These are phyloP conservation scores for Exserohilum rostratum DNA, from an alignment of 2,329 filamentous ascomycete genomes.

Conservation along the genomic window DNA sequence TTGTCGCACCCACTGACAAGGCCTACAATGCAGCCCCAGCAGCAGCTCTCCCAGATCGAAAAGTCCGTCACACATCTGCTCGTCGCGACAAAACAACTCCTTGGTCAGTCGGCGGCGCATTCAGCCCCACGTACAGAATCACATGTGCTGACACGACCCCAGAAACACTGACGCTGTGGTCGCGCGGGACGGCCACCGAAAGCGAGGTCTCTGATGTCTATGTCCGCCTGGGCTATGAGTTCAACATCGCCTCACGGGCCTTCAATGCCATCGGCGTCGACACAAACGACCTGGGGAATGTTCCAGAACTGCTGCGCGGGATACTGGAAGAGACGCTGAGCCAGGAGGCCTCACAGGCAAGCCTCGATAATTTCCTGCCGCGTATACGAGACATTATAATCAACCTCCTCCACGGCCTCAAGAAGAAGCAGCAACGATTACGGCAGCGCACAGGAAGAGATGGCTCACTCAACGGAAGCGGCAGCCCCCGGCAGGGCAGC, in stretches of 20 bases:
- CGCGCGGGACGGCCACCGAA: constrained; percentile 87
- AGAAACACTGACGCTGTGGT: constrained; percentile 98
- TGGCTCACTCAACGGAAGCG: constrained; percentile 48
- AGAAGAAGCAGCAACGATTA: constrained; percentile 94
- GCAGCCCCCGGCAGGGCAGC: constrained; percentile 48
- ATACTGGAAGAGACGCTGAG: constrained; percentile 96
- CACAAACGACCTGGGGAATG: constrained; percentile 89
- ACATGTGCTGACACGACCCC: constrained; percentile 20
- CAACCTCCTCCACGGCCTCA: constrained; percentile 91
- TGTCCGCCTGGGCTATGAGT: constrained; percentile 95
- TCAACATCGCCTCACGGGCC: constrained; percentile 97
- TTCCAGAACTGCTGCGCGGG: constrained; percentile 85
- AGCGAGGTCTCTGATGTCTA: constrained; percentile 98
- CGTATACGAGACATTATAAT: constrained; percentile 98
- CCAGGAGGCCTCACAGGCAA: constrained; percentile 92
- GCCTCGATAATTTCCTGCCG: constrained; percentile 90
- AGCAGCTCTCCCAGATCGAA: constrained; percentile 93
- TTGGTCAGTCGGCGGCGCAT: constrained; percentile 50
- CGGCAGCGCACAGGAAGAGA: constrained; percentile 62
- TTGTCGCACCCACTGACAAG: constrained; percentile 20
- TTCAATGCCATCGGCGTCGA: constrained; percentile 98
- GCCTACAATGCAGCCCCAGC: constrained; percentile 61
- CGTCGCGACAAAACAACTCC: constrained; percentile 94
- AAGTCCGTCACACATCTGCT: constrained; percentile 93
- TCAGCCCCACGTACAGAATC: constrained; percentile 1